These are phyloP conservation scores for Lipomyces lipofer DNA, from an alignment of 805 yeast species.

Conservation along the genomic window DNA sequence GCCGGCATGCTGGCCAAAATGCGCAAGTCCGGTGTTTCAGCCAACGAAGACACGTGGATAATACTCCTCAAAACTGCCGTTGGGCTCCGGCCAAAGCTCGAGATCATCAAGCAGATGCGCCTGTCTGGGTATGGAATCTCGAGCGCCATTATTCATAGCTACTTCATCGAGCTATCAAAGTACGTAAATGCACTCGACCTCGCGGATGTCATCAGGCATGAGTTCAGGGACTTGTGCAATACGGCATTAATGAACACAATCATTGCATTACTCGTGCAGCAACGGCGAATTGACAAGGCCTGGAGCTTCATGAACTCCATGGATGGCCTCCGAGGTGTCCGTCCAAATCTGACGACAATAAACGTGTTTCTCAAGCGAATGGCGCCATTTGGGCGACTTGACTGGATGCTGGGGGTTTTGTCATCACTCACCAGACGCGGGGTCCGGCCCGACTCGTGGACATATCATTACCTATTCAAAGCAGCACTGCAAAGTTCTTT, in stretches of 20 bases:
- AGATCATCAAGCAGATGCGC: constrained; percentile 12
- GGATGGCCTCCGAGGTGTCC: background rate
- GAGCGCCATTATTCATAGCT: constrained; percentile 2
- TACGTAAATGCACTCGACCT: constrained; percentile 1
- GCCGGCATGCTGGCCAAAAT: constrained; percentile 1
- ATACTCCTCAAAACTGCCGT: constrained; percentile 2
- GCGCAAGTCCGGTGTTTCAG: constrained; percentile 1
- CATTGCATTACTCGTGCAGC: constrained; percentile 1
- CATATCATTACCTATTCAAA: constrained; percentile 14
- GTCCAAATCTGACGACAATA: constrained; percentile 11
- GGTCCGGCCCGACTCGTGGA: constrained; percentile 8
- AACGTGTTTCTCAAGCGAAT: constrained; percentile 11
- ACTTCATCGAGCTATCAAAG: constrained; percentile 1
- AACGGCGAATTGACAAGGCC: constrained; percentile 2
- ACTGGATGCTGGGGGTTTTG: constrained; percentile 16
- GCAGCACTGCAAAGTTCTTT: constrained; percentile 7
- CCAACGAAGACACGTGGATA: constrained; percentile 15
- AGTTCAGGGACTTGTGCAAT: constrained; percentile 5
- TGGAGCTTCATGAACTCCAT: constrained; percentile 13
- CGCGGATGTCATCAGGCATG: background rate
- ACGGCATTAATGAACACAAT: constrained; percentile 3
- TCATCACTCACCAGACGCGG: background rate
- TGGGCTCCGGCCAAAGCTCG: constrained; percentile 8
- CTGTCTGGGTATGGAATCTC: constrained; percentile 9
- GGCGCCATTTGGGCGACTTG: constrained; percentile 6